Conservation (phyloP, 73 alveolate species). For the Symbiodinium natans region DNA sequence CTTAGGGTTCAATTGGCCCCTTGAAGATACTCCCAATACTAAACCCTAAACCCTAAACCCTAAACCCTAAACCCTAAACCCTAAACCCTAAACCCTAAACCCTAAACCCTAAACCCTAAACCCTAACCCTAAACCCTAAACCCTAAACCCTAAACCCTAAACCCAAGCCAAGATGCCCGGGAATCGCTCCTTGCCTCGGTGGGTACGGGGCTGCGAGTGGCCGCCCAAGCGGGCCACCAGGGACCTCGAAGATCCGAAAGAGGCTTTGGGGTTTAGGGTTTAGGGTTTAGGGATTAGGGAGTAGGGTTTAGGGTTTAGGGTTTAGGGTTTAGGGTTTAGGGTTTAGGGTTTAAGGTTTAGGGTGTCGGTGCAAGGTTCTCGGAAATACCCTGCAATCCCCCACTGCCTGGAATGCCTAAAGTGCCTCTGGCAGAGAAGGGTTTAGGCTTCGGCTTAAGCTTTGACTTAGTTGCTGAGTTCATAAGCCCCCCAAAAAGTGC, state of each 20-base stretch:
- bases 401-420: no score
- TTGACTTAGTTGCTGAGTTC: background rate
- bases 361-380: no score
- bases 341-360: no score
- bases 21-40: no score
- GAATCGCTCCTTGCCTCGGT: constrained; percentile 56
- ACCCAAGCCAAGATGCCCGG: background rate
- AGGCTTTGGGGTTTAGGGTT: background rate
- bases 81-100: background rate
- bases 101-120: background rate
- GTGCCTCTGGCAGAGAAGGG: no score
- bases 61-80: background rate
- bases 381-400: no score
- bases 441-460: no score
- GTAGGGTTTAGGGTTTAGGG: background rate
- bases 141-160: background rate
- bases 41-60: background rate
- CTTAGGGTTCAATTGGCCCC: no score
- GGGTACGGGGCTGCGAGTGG: constrained; percentile 77
- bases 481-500: background rate
- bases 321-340: background rate
- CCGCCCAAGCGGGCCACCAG: constrained; percentile 85
- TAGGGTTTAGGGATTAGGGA: background rate
- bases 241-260: background rate
- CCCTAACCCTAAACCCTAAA: background rate